These are phyloP conservation scores for Cyclotella choctawhatcheeana DNA, from an alignment of 108 stramenopile species.

Conservation along the genomic window DNA sequence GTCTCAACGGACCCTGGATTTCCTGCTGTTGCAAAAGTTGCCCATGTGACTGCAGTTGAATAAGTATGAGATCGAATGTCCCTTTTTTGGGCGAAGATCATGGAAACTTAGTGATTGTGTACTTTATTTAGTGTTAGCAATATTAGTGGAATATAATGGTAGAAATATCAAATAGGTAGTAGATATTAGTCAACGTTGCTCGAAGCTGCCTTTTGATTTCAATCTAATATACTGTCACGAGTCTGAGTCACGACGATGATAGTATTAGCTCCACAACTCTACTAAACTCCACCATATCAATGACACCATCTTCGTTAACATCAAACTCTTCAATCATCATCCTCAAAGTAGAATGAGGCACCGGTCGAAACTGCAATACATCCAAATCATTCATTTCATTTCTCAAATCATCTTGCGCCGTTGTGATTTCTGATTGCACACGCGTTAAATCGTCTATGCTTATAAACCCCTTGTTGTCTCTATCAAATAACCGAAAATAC, in stretches of 20 bases:
- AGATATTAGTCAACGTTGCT: no score
- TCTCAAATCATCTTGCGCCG: constrained; percentile 1
- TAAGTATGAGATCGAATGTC: no score
- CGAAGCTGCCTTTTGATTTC: no score
- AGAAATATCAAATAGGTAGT: no score
- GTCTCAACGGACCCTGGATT: constrained; percentile 32
- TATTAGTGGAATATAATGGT: no score
- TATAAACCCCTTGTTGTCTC: constrained; percentile 32
- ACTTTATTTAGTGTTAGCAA: no score
- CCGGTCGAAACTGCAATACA: background rate
- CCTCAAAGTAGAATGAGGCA: constrained; percentile 19
- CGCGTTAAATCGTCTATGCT: constrained; percentile 33
- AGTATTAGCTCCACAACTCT: constrained; percentile 17
- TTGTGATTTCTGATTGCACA: constrained; percentile 17
- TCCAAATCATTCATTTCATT: background rate
- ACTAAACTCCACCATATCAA: constrained; percentile 34
- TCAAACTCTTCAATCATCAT: constrained; percentile 45
- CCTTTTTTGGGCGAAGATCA: no score
- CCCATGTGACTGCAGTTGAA: constrained; percentile 1
- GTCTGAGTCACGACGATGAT: constrained; percentile 12
- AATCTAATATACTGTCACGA: no score
- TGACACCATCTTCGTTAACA: constrained; percentile 22
- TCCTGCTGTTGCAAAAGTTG: constrained; percentile 19
- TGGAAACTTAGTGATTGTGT: background rate
- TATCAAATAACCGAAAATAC: constrained; percentile 42